Base-by-base conservation (phyloP, 2,329 filamentous ascomycete species). In the Beauveria sp. region DNA sequence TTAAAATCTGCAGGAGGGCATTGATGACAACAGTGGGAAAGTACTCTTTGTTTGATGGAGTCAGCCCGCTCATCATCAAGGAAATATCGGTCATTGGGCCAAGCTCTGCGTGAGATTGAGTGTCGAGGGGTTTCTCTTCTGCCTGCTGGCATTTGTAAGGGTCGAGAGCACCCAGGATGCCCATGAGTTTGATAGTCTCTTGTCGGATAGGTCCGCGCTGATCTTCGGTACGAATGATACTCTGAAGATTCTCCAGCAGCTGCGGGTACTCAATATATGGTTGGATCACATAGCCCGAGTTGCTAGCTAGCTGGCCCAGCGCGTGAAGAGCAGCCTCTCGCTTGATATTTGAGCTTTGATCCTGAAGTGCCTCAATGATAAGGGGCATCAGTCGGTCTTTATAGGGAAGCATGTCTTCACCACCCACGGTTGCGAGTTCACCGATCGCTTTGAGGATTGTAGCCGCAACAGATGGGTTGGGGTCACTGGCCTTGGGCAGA, bases 1-100 rank as follows among this genome's bases (percentile, higher is more conserved):
- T 96, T 42, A 99, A 77, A 66, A 99, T 93, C 61, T 92, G 88
- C 69, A 99, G 86, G 12, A 99, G 82, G 1, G 95, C 96, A 69
- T 96, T 96, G 71, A 99, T 97, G 52, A 97, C 95, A 20, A 99
- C 92, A 0, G 95, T 99, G 0, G 95, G 95, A 70, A 96, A 99
- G 74, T 99, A 99, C 69, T 99, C 95, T 70, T 99, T 96, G 70
- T 91, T 96, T 0, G 93, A 98, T 0, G 95, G 96, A 0, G 93
- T 98, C 46, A 97, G 81, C 16, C 96, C 95, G 47, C 91, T 92
- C 93, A 99, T 99, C 81, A 99, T 98, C 34, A 99, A 81, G 3
- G 93, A 95, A 51, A 99, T 96, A 73, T 99, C 95, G 0, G 93
- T 96, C 68, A 96, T 78, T 62, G 86, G 84, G 46, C 82, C 84